Evolutionary conservation across 306 rosid species (phyloP).

Genomic region (Cicer judaicum): DNA sequence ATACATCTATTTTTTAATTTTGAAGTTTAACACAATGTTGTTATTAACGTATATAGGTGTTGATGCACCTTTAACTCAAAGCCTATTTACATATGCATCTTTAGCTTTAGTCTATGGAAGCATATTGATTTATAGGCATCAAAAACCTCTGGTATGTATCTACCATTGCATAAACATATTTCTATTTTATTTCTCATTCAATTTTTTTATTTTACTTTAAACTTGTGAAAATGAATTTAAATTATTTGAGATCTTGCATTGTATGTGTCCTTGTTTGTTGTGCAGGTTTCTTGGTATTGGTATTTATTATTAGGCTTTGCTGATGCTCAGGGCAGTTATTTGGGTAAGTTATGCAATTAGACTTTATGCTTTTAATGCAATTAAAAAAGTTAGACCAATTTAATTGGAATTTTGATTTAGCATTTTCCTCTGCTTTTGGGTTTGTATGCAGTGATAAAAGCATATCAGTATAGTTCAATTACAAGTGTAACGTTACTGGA

Average conservation of each 20-base stretch:
- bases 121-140: slow-evolving; percentile 60
- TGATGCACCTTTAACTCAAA: slow-evolving; percentile 64
- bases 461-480: slow-evolving; percentile 68
- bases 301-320: slow-evolving; percentile 65
- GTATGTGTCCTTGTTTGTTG: not conserved
- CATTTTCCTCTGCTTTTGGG: not conserved
- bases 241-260: slow-evolving; percentile 20
- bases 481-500: slow-evolving; percentile 72
- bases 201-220: not conserved
- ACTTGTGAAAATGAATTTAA: slow-evolving; percentile 1
- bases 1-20: not conserved
- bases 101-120: slow-evolving; percentile 67
- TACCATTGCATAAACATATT: not conserved
- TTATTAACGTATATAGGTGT: slow-evolving; percentile 49
- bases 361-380: not conserved
- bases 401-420: not conserved
- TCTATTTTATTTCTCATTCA: not conserved
- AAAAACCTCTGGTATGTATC: slow-evolving; percentile 56
- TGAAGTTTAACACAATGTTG: too few species aligned
- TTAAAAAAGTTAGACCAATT: not conserved
- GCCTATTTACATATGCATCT: slow-evolving; percentile 50
- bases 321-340: slow-evolving; percentile 74
- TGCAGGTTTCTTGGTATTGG: slow-evolving; percentile 85
- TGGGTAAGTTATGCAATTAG: slow-evolving; percentile 52
- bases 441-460: slow-evolving; percentile 67